Base-by-base conservation (phyloP, 257 asterid species). In the Nicotiana otophora region DNA sequence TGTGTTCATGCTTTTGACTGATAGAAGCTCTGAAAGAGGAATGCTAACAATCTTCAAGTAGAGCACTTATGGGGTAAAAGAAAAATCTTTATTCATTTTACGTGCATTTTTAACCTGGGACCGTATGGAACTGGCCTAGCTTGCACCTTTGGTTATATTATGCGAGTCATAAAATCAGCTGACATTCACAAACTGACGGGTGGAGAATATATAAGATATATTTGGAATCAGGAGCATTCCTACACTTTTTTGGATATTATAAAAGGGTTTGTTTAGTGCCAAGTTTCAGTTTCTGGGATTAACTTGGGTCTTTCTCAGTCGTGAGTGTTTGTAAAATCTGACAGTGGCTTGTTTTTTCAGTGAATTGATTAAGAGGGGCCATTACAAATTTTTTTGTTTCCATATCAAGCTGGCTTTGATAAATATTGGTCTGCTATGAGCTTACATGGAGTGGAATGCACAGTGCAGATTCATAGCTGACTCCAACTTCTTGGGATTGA, bases 21-120 rank as follows among this genome's bases (percentile, higher is more conserved):
- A 68, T 68, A 39, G 34, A 70, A 39, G 58, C 54, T 70, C 78
- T 70, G 78, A 42, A 70, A 42, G 58, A 70, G 78, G 78, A 70
- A 20, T 11, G n/a, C 23, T 39, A 42, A 42, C 34, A 70, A 6
- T 70, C 78, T 39, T 42, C 54, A 70, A 70, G 58, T 70, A 70
- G 78, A 70, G 57, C 33, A 20, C 58, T n/a, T 70, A 70, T 48
- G 17, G n/a, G 34, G 58, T 11, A 42, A 70, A 70, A 26, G 58
- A 42, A 69, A n/a, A n/a, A n/a, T 2, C 33, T 70, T 70, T 20
- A 14, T 39, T 20, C 78, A 70, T 42, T 42, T 70, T 70, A 20
- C 46, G 58, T 70, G 58, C 78, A n/a, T 70, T 69, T 36, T 20
- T 70, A 42, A 70, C 34, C 58, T 70, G 34, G 34, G 34, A 42